Evolutionary conservation across 2,329 filamentous ascomycete species (phyloP), one percentile per base, ranked within the genome.

Genomic region (Zasmidium citrigriseum): DNA sequence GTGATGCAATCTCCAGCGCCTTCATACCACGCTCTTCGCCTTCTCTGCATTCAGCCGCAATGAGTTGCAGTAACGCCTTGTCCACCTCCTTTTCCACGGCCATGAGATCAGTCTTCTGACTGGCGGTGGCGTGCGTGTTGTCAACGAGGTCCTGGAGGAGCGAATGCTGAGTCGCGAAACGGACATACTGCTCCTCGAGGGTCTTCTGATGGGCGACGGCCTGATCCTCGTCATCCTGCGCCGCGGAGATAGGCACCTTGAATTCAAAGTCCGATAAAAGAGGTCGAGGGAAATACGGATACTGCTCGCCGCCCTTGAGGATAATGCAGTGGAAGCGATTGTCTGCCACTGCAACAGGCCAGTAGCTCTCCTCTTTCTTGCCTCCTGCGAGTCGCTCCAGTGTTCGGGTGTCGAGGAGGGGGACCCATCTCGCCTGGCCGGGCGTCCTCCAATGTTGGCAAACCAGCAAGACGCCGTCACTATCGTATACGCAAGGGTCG

Each of bases 321-420:
- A 99, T 98, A 76, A 99, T 97, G 78, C 96, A 99, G 81, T 98
- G 93, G 76, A 99, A 99, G 70, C 89, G 93, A 70, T 89, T 84
- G 68, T 93, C 87, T 2, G 93, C 91, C 1, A 98, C 93, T 0
- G 95, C 95, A 27, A 99, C 91, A 1, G 95, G 95, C 84, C 93
- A 99, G 79, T 99, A 99, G 0, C 82, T 85, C 76, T 99, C 95
- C 64, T 89, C 84, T 75, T 96, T 97, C 58, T 88, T 87, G 23
- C 95, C 95, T 2, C 86, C 87, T 0, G 90, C 89, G 2, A 97
- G 83, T 61, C 95, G 91, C 1, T 90, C 83, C 11, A 99, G 82
- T 38, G 89, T 85, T 58, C 84, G 91, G 0, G 96, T 99, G 75
- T 99, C 93, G 2, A 99, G 84, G 2, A 99, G 82, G 1, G 95